Conservation (phyloP, 225 moss, liverwort and hornwort species). For the Neckera pumila region DNA sequence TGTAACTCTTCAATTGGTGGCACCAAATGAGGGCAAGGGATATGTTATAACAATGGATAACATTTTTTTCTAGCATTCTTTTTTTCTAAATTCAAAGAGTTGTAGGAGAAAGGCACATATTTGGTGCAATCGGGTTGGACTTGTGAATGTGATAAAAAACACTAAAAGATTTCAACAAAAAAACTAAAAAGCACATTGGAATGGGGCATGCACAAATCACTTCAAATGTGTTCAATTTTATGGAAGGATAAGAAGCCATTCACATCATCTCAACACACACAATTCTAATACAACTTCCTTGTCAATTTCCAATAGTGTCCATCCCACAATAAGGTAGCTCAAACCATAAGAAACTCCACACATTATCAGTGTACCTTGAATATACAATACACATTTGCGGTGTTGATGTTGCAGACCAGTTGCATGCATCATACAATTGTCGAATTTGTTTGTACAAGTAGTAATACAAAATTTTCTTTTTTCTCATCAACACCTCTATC, state of each 20-base stretch:
- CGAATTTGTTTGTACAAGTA: fast-evolving
- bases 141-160: fast-evolving
- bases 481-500: fast-evolving
- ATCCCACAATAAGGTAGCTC: fast-evolving
- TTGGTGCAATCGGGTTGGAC: fast-evolving
- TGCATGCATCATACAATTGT: not conserved
- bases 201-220: fast-evolving
- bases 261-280: not conserved
- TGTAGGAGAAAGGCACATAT: too few species aligned
- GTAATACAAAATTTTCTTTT: not conserved
- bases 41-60: too few species aligned
- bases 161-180: not conserved
- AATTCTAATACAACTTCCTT: not conserved
- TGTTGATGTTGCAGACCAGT: not conserved
- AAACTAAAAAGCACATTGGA: not conserved
- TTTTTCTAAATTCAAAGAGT: too few species aligned
- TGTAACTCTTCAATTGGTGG: too few species aligned
- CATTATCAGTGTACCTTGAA: not conserved
- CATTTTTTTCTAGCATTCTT: too few species aligned
- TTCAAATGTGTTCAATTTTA: not conserved
- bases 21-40: too few species aligned
- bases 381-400: not conserved
- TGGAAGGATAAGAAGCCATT: not conserved
- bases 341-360: fast-evolving
- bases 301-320: not conserved